These are phyloP conservation scores for Martensiomyces pterosporus DNA, from an alignment of 192 early-diverging fungal species.

Conservation along the genomic window DNA sequence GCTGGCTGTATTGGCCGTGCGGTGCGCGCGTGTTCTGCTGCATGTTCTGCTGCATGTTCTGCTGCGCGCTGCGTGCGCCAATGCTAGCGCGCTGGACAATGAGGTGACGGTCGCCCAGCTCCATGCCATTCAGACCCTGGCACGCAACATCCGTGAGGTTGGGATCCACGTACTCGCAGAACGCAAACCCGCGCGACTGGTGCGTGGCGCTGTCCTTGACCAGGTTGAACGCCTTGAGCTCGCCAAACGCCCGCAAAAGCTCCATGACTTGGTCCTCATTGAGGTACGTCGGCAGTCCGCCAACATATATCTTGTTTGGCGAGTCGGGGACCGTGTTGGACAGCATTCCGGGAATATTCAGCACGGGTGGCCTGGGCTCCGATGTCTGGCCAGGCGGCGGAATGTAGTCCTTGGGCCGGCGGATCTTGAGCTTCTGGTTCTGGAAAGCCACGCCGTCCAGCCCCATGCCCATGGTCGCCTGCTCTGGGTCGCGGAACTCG, in stretches of 20 bases:
- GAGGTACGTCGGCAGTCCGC: conserved; percentile 84
- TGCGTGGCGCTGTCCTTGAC: conserved; percentile 78
- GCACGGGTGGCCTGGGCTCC: conserved; percentile 56
- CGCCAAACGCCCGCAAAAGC: conserved; percentile 89
- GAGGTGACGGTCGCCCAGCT: conserved; percentile 87
- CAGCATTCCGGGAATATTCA: conserved; percentile 73
- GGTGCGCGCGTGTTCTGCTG: conserved; percentile 3
- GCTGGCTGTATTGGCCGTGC: conserved; percentile 1
- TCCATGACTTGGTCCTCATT: conserved; percentile 93
- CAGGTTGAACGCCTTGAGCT: conserved; percentile 86
- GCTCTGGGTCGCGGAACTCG: conserved; percentile 86
- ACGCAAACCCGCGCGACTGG: conserved; percentile 87
- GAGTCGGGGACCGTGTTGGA: conserved; percentile 88
- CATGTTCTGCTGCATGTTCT: not conserved
- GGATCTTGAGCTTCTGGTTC: conserved; percentile 79
- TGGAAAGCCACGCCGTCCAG: conserved; percentile 90
- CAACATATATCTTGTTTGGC: conserved; percentile 92
- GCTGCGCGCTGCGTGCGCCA: conserved; percentile 56
- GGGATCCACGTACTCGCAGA: conserved; percentile 92
- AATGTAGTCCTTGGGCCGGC: conserved; percentile 91
- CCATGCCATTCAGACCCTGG: conserved; percentile 93
- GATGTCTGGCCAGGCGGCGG: conserved; percentile 54
- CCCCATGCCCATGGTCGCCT: conserved; percentile 86
- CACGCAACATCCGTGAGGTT: conserved; percentile 88
- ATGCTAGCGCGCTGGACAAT: conserved; percentile 92